Base-by-base conservation (phyloP, 306 rosid species). In the Inga oerstediana region DNA sequence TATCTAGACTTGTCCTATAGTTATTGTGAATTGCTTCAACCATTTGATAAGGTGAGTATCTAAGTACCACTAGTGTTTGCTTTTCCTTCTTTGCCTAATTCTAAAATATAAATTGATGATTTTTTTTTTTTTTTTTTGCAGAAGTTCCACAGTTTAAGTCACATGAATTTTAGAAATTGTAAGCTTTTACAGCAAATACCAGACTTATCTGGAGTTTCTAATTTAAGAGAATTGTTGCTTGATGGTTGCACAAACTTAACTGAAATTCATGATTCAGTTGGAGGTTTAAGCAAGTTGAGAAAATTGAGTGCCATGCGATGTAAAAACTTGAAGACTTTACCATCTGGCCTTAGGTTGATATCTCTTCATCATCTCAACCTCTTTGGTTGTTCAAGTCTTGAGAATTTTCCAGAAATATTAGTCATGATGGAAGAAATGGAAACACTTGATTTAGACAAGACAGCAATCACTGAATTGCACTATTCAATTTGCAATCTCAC, bases 281-380 rank as follows among this genome's bases (percentile, higher is more conserved):
- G 81, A 30, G 2, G 5, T 17, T 19, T 78, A 16, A n/a, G 4
- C 19, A 62, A 78, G 16, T 41, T 78, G 19, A 19, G 24, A 30
- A 2, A 24, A 12, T 66, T 46, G 74, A 78, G 81, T 78, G 73
- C n/a, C 34, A 13, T 45, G 39, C 16, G 74, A 48, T 78, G 81
- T 32, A 16, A 2, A 19, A 45, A 64, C 8, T 56, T 78, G 35
- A 46, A 4, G 34, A 5, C 2, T 32, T 46, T 78, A 1, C 62
- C 65, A 10, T 2, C 5, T 2, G 3, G 8, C 51, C 20, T 65
- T 9, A 66, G 14, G 65, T 16, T 48, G 62, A 30, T n/a, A 10
- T 66, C 48, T 48, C 48, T 78, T 8, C 35, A 65, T 10, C 7
- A 17, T 37, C 70, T 79, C 13, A 10, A 16, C 1, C 20, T 83